Conservation (phyloP, 2,329 filamentous ascomycete genomes). For the Furcasterigmium furcatum region DNA sequence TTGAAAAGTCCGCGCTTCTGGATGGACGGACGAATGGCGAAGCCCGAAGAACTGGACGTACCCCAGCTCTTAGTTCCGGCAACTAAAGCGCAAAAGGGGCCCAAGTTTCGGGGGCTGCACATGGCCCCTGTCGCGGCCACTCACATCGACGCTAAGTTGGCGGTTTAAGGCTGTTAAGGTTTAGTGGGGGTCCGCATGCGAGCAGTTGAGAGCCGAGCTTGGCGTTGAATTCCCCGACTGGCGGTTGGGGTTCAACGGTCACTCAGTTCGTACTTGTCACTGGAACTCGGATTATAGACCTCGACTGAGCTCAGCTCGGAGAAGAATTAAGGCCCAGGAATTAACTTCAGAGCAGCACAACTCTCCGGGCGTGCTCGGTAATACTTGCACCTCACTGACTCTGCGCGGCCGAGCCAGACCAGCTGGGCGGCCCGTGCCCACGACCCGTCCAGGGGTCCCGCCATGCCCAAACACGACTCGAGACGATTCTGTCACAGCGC, state of each 20-base stretch:
- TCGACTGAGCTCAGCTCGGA: no score
- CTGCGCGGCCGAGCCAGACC: no score
- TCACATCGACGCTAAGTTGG: no score
- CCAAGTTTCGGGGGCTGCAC: background rate
- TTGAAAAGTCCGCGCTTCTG: background rate
- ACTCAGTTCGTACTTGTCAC: no score
- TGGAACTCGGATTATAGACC: no score
- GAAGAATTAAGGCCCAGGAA: no score
- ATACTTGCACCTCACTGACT: no score
- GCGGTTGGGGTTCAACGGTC: no score
- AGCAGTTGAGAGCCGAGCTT: no score
- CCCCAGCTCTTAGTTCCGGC: conserved; percentile 4
- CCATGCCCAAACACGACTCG: conserved; percentile 41
- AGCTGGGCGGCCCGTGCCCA: background rate
- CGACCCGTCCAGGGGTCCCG: conserved; percentile 4
- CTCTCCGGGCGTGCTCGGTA: no score
- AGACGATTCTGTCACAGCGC: conserved; percentile 47
- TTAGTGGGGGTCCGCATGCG: background rate
- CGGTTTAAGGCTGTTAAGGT: background rate
- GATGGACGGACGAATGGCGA: background rate
- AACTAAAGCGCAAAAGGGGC: conserved; percentile 1
- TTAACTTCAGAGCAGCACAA: no score
- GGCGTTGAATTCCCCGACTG: background rate
- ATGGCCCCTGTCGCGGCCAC: background rate
- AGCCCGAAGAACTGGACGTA: conserved; percentile 3